Evolutionary conservation across 2,329 filamentous ascomycete genomes (phyloP), one percentile per base, ranked within the genome.

Genomic region (Rhexocercosporidium sp.): DNA sequence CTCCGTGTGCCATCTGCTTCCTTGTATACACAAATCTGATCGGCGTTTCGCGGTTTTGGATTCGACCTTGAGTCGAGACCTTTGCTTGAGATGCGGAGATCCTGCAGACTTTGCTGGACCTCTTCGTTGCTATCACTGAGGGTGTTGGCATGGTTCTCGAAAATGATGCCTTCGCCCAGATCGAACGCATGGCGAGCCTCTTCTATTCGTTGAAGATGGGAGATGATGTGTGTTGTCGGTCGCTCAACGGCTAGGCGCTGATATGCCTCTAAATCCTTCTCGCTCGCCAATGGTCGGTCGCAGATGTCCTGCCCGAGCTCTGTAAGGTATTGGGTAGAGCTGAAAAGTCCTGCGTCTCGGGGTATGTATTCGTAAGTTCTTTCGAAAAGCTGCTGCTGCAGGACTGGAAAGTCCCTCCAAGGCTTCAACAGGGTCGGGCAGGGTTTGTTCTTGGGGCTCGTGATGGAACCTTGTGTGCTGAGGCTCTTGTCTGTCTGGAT

Each of bases 231-330:
- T 25, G 68, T 71, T 64, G 71, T 73, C 64, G 75, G 70, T 49
- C 74, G 66, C 62, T 77, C 74, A 56, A 78, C 72, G 16, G 72
- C 73, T 41, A 75, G 44, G 66, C 75, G 71, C 59, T 77, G 69
- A 67, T 76, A 77, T 66, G 25, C 61, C 65, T 76, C 72, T 7
- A 77, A 71, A 61, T 77, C 77, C 61, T 72, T 67, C 56, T 78
- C 75, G 64, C 76, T 76, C 49, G 71, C 72, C 11, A 77, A 62
- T 56, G 70, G 67, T 34, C 71, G 68, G 56, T 65, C 61, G 20
- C 56, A 66, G 47, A 75, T 57, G 47, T 70, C 59, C 41, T 67
- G 65, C 8, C 70, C 69, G 12, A 72, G 69, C 39, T 70, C 73
- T 57, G 68, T 71, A 29, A 76, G 62, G 27, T 72, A 73, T 62